Conservation (phyloP, 129 eudicot genomes). For the Centrapalus pauciflorus region DNA sequence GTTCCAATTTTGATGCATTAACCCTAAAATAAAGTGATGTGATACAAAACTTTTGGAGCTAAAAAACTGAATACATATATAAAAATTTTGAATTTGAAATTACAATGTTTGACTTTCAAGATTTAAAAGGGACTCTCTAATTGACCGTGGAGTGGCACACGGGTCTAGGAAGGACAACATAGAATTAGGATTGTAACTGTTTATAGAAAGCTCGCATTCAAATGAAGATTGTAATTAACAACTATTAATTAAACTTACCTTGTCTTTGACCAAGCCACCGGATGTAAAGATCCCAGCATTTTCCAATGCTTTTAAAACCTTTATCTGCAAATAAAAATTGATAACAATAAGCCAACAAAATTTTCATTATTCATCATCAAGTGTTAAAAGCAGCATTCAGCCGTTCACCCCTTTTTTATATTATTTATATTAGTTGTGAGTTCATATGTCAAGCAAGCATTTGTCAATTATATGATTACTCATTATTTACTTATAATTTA, state of each 20-base stretch:
- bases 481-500: not conserved
- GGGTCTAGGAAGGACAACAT: not conserved
- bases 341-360: constrained; percentile 4
- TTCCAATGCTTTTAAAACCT: constrained; percentile 70
- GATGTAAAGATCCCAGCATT: constrained; percentile 90
- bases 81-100: not conserved
- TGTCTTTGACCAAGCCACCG: constrained; percentile 88
- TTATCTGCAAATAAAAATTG: constrained; percentile 51
- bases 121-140: not conserved
- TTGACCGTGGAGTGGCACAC: not conserved
- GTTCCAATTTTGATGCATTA: no score
- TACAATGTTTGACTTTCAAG: not conserved
- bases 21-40: not conserved
- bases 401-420: no score
- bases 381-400: no score
- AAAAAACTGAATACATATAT: not conserved
- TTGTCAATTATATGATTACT: not conserved
- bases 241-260: constrained; percentile 42
- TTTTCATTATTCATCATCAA: no score
- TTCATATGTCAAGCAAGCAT: not conserved
- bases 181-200: not conserved
- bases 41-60: not conserved
- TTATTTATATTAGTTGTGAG: no score
- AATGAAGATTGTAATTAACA: not conserved
- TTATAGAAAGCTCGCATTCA: not conserved